Percentiles rank a stretch among this genome's conserved stretches.
Evolutionary conservation across 2,329 filamentous ascomycete genomes (phyloP).

Genomic region (Diaporthe batatas): DNA sequence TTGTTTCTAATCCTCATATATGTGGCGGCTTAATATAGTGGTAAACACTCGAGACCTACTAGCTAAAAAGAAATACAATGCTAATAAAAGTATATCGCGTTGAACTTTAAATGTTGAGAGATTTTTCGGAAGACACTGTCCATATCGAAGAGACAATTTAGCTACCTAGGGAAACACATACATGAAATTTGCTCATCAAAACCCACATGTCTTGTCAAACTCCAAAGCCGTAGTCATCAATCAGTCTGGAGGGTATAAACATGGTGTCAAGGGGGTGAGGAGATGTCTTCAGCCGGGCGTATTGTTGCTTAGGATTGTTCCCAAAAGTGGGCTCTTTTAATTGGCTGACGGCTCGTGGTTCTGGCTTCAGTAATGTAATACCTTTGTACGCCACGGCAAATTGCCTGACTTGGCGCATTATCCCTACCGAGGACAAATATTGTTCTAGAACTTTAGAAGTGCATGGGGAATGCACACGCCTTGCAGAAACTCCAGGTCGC

Average conservation of each 20-base stretch:
- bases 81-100: no score
- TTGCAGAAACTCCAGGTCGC: background rate
- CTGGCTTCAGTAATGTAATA: background rate
- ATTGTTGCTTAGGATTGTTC: constrained; percentile 37
- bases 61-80: no score
- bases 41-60: no score
- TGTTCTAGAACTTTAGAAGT: constrained; percentile 26
- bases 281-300: background rate
- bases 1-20: no score
- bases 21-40: no score
- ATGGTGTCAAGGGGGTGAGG: background rate
- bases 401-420: constrained; percentile 23
- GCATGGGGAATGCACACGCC: background rate
- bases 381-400: constrained; percentile 38
- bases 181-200: background rate
- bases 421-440: background rate
- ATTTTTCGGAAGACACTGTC: background rate
- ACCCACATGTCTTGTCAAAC: background rate
- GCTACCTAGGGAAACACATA: background rate
- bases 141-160: background rate
- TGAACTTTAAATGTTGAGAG: no score
- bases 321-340: background rate
- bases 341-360: background rate
- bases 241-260: background rate
- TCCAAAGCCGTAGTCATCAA: background rate